Base-by-base conservation (phyloP, 2,329 filamentous ascomycete species). In the Aspergillus awamori region DNA sequence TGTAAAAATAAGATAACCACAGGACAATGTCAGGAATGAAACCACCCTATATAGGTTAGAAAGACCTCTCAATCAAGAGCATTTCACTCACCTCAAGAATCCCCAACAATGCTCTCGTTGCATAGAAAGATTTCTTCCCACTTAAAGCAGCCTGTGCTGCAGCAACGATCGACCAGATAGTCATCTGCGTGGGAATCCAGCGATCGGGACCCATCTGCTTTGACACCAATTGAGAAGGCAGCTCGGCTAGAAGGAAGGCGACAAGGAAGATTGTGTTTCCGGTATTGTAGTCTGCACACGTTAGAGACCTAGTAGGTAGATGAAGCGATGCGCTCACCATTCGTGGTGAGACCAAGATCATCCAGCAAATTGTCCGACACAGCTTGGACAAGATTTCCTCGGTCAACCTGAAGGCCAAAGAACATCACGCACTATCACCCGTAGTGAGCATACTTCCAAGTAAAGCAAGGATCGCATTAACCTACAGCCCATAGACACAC, bases 1-100 rank as follows among this genome's bases (percentile, higher is more conserved):
- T 92, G 75, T 91, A 92, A 70, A 88, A 92, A 71, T 92, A 91
- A 2, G 84, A 87, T 4, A 91, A 78, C 74, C 87, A 92, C 0
- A 79, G 66, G 5, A 79, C 62, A 8, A 86, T 85, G 61, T 87
- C 86, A 0, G 86, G 85, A 53, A 89, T 88, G 64, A 89, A 89
- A 0, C 82, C 83, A 5, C 82, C 83, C 72, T 83, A 48, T 63
- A 15, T n/a, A 54, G 1, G 13, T 45, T 26, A 53, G 39, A 55
- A 4, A 28, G 22, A 11, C 28, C 45, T n/a, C 5, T 2, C 0
- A 2, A 15, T 36, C 11, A 5, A 36, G 1, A 4, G 5, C 33
- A 5, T 36, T 15, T 5, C 1, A 5, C 5, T 15, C 49, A 63
- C 76, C 47, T 82, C 72, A 0, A 83, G 67, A 2, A 69, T 61